These are phyloP conservation scores for Datura wrightii DNA, from an alignment of 257 asterid genomes.

Conservation along the genomic window DNA sequence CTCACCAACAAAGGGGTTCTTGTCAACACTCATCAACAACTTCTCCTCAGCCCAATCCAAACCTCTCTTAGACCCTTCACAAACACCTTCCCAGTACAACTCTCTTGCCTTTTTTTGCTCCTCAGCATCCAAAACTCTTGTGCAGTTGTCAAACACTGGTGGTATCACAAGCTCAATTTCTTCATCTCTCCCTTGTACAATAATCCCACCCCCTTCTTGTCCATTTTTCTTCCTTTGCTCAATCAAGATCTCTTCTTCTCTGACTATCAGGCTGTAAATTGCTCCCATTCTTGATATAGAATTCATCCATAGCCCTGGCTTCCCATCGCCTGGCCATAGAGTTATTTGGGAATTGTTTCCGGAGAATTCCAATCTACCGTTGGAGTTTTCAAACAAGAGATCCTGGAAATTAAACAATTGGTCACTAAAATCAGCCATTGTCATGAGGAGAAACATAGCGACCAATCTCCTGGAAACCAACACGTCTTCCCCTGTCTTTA, in stretches of 20 bases:
- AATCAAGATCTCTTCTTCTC: constrained; percentile 66
- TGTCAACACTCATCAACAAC: constrained; percentile 59
- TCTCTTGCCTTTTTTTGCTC: constrained; percentile 71
- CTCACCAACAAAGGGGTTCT: constrained; percentile 84
- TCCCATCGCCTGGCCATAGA: constrained; percentile 88
- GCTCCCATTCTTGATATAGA: constrained; percentile 76
- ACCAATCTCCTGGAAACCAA: constrained; percentile 66
- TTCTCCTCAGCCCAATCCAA: constrained; percentile 60
- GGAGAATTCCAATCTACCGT: constrained; percentile 67
- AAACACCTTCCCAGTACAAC: constrained; percentile 88
- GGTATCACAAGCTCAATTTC: constrained; percentile 76
- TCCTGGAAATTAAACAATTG: constrained; percentile 82
- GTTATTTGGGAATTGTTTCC: constrained; percentile 53
- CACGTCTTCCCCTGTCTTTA: constrained; percentile 78
- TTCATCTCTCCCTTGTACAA: constrained; percentile 47
- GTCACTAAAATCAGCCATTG: constrained; percentile 88
- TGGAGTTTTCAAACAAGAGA: constrained; percentile 58
- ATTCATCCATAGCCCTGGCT: constrained; percentile 83
- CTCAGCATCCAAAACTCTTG: constrained; percentile 44
- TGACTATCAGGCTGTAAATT: constrained; percentile 54
- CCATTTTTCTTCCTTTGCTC: constrained; percentile 32
- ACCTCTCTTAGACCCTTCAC: constrained; percentile 50
- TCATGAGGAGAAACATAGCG: constrained; percentile 73
- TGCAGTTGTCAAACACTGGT: constrained; percentile 66
- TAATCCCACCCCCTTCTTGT: too few species aligned